Percentiles rank a stretch among this genome's conserved stretches.
Conservation (phyloP, 2,329 filamentous ascomycete genomes). For the Aspergillus brunneoviolaceus region DNA sequence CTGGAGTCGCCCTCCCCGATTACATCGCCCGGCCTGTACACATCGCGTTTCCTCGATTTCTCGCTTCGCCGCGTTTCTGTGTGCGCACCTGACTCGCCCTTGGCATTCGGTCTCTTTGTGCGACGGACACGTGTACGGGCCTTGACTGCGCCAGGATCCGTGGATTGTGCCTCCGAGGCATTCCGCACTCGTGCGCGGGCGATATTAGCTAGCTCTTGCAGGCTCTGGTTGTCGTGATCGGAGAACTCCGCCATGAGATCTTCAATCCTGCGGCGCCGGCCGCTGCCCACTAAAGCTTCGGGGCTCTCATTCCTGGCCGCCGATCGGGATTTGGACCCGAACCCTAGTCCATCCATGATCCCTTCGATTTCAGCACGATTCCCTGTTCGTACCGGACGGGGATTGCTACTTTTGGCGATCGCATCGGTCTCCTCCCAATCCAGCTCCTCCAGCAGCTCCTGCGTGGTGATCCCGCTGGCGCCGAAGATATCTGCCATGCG, state of each 20-base stretch:
- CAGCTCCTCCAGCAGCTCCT: conserved; percentile 56
- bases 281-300: conserved; percentile 5
- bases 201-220: conserved; percentile 20
- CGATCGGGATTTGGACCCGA: conserved; percentile 20
- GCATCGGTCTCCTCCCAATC: conserved; percentile 44
- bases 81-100: conserved; percentile 15
- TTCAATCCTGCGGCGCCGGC: conserved; percentile 14
- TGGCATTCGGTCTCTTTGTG: conserved; percentile 25
- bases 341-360: conserved; percentile 36
- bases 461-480: conserved; percentile 62
- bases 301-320: conserved; percentile 11
- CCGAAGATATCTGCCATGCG: conserved; percentile 73
- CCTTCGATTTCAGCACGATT: conserved; percentile 35
- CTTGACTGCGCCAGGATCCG: conserved; percentile 17
- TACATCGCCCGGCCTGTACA: conserved; percentile 50
- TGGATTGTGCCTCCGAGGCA: conserved; percentile 2
- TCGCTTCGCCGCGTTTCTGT: conserved; percentile 22
- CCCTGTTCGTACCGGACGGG: conserved; percentile 17
- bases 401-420: conserved; percentile 28
- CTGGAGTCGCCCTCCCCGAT: conserved; percentile 81
- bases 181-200: conserved; percentile 22
- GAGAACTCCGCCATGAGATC: conserved; percentile 14
- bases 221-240: conserved; percentile 20
- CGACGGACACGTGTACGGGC: conserved; percentile 28
- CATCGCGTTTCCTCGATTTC: conserved; percentile 21